Base-by-base conservation (phyloP, 2,329 filamentous ascomycete genomes). In the Dactylellina sp. region DNA sequence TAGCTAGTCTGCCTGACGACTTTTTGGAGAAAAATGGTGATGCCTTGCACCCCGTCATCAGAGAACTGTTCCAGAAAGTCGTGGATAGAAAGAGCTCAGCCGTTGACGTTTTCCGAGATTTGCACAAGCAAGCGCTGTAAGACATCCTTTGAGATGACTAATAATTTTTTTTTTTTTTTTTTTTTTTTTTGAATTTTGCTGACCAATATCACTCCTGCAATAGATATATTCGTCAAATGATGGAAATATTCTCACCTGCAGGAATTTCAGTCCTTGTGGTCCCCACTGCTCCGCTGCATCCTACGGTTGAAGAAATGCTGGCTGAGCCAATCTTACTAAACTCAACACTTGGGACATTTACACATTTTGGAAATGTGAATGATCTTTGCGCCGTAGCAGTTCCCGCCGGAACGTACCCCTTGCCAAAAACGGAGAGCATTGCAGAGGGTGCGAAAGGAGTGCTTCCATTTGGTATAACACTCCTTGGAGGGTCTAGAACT, bases 321-420 rank as follows among this genome's bases (percentile, higher is more conserved):
- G 79, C 79, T 1, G 84, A 87, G 44, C 86, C 86, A 0, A 81
- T 89, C 20, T 79, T 79, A 14, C 83, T 85, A 77, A 89, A 89
- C 76, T 84, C 84, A 2, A 79, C 82, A 2, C 78, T 87, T 4
- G 85, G 86, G 4, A 84, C 82, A 40, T 88, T 87, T 65, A 87
- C 86, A 0, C 87, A 88, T 77, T 88, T 85, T 77, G 87, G 84
- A 14, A 89, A 89, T 76, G 85, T 89, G 25, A 79, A 89, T 16
- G 86, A 89, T 78, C 82, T 87, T 76, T 84, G 84, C 40, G 85
- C 84, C 1, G 76, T 86, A 7, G 82, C 84, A 0, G 81, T 87
- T n/a, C 85, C 85, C 1, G 86, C 86, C 0, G 84, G 84, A 1
- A 80, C 74, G 12, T 81, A 80, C 57, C 47, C 55, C n/a, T 57